Conservation (phyloP, 2,329 filamentous ascomycete species). For the Hirsutella thompsonii region DNA sequence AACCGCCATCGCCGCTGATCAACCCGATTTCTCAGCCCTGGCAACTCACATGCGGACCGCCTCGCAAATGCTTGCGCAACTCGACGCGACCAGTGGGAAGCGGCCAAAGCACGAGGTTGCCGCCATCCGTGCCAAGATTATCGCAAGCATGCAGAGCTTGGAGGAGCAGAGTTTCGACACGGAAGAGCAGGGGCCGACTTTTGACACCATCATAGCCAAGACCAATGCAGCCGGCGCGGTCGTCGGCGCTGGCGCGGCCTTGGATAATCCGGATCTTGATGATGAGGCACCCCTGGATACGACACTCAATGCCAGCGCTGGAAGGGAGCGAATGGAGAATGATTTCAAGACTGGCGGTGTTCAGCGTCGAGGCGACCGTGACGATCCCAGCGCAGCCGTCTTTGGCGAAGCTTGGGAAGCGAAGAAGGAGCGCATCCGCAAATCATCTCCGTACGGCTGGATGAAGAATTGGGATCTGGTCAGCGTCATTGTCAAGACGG, state of each 20-base stretch:
- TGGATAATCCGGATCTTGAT: constrained; percentile 36
- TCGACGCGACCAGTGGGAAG: constrained; percentile 70
- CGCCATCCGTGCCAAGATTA: constrained; percentile 74
- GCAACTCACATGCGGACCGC: constrained; percentile 82
- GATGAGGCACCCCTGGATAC: constrained; percentile 38
- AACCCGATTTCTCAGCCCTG: constrained; percentile 69
- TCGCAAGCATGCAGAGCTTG: constrained; percentile 78
- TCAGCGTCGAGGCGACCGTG: constrained; percentile 66
- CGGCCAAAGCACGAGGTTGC: constrained; percentile 69
- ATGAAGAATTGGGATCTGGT: constrained; percentile 85
- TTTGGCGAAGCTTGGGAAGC: constrained; percentile 79
- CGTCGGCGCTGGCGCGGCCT: constrained; percentile 26
- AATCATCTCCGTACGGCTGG: constrained; percentile 74
- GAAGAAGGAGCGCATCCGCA: constrained; percentile 73
- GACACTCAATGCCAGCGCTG: constrained; percentile 54
- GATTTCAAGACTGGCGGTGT: constrained; percentile 78
- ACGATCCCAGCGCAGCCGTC: constrained; percentile 74
- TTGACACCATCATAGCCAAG: constrained; percentile 72
- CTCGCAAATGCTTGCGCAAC: constrained; percentile 74
- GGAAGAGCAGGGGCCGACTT: constrained; percentile 62
- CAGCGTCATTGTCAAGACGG: constrained; percentile 80
- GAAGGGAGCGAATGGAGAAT: constrained; percentile 77
- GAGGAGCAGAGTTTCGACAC: constrained; percentile 75
- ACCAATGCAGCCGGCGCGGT: constrained; percentile 41
- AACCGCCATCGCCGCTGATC: constrained; percentile 42